Evolutionary conservation across 495 filamentous ascomycete genomes (phyloP).

Genomic region (Penicillium psychrofluorescens): DNA sequence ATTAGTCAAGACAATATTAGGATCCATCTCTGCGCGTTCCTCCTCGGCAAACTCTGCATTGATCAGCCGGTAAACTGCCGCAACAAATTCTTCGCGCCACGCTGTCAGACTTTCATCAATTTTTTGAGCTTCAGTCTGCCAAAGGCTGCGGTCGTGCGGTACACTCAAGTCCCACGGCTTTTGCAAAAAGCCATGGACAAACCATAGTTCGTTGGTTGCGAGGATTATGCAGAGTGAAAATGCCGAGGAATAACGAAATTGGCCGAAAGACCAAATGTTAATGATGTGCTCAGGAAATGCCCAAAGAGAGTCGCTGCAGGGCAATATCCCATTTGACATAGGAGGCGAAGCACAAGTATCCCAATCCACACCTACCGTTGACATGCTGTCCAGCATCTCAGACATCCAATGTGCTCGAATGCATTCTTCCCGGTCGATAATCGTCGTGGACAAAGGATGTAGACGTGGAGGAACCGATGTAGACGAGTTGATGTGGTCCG

Average conservation of each 20-base stretch:
- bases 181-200: slow-evolving; percentile 23
- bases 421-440: slow-evolving; percentile 23
- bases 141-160: slow-evolving; percentile 13
- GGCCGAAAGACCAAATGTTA: background rate
- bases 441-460: slow-evolving; percentile 10
- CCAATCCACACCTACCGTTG: slow-evolving; percentile 21
- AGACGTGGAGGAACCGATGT: slow-evolving; percentile 13
- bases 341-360: slow-evolving; percentile 9
- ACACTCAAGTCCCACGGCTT: slow-evolving; percentile 15
- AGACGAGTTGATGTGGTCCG: slow-evolving; percentile 12
- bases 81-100: slow-evolving; percentile 14
- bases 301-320: slow-evolving; percentile 1
- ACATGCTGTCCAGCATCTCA: slow-evolving; percentile 23
- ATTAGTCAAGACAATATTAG: slow-evolving; percentile 12
- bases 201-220: slow-evolving; percentile 17
- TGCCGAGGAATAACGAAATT: slow-evolving; percentile 1
- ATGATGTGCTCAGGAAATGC: background rate
- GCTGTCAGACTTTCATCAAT: slow-evolving; percentile 19
- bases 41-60: background rate
- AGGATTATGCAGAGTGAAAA: slow-evolving; percentile 3
- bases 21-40: slow-evolving; percentile 2
- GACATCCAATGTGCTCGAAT: slow-evolving; percentile 29
- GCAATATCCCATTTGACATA: slow-evolving; percentile 10
- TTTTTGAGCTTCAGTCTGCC: slow-evolving; percentile 19
- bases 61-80: background rate